Percentiles rank a stretch among this genome's conserved stretches.
These are phyloP conservation scores for Helotiales sp. DNA, from an alignment of 2,329 filamentous ascomycete species.

Conservation along the genomic window DNA sequence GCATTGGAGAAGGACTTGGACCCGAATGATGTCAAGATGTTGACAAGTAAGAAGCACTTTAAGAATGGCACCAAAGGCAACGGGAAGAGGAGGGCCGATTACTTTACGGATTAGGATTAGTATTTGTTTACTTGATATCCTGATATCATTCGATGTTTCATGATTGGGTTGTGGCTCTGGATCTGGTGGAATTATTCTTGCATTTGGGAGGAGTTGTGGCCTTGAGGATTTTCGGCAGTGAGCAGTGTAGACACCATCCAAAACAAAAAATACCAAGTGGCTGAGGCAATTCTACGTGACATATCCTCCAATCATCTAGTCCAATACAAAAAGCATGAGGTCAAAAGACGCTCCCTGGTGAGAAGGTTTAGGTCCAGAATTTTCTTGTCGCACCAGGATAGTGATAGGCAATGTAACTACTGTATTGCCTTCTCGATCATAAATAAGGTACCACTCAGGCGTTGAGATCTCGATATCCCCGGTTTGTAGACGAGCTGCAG, in stretches of 20 bases:
- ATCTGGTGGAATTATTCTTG: constrained; percentile 14
- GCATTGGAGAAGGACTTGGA: constrained; percentile 87
- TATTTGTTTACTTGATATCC: constrained; percentile 4
- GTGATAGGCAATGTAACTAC: neutral
- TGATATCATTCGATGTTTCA: neutral
- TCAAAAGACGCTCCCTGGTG: neutral
- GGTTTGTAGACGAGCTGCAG: neutral
- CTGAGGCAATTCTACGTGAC: neutral
- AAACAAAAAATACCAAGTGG: neutral
- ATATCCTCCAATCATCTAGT: neutral
- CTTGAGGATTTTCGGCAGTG: neutral
- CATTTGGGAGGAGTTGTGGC: constrained; percentile 20
- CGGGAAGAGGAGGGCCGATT: constrained; percentile 45
- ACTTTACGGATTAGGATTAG: constrained; percentile 41
- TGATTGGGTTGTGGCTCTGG: neutral
- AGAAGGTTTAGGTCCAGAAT: no score
- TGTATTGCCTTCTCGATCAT: no score
- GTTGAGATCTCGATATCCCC: neutral
- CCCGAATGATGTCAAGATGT: constrained; percentile 72
- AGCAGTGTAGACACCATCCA: neutral
- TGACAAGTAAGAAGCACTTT: constrained; percentile 88
- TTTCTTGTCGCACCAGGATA: neutral
- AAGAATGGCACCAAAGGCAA: constrained; percentile 75
- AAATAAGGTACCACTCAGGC: neutral
- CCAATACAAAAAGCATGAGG: neutral